Conservation (phyloP, 352 stramenopile genomes). For the Phytopythium litorale region DNA sequence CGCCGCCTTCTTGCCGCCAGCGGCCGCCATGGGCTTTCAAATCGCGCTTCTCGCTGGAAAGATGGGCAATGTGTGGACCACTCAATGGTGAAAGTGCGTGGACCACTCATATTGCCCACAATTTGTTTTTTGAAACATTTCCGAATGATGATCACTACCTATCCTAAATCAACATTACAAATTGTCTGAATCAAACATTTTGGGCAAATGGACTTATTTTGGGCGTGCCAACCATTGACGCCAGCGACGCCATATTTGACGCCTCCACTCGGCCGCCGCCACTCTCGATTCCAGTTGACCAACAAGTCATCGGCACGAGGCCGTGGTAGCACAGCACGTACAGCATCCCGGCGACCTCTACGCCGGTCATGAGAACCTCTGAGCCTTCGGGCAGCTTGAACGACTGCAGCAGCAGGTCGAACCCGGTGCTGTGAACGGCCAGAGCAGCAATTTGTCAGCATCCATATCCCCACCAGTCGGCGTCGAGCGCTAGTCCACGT, state of each 20-base stretch:
- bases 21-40: neutral
- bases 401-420: constrained; percentile 76
- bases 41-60: neutral
- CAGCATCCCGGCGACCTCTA: constrained; percentile 85
- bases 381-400: constrained; percentile 57
- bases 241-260: too few species aligned
- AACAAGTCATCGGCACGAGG: constrained; percentile 26
- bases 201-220: too few species aligned
- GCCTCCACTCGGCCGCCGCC: too few species aligned
- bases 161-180: too few species aligned
- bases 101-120: neutral
- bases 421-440: constrained; percentile 47
- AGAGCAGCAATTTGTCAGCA: neutral
- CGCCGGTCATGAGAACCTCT: constrained; percentile 74
- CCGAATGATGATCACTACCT: too few species aligned
- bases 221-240: too few species aligned
- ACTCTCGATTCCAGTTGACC: too few species aligned
- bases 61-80: neutral
- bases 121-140: neutral
- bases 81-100: neutral
- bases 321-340: constrained; percentile 71
- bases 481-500: constrained; percentile 2
- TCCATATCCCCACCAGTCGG: neutral
- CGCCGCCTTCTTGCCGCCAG: neutral
- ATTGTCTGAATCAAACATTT: too few species aligned